Conservation (phyloP, 371 early-diverging fungal genomes). For the Lichtheimia ramosa region DNA sequence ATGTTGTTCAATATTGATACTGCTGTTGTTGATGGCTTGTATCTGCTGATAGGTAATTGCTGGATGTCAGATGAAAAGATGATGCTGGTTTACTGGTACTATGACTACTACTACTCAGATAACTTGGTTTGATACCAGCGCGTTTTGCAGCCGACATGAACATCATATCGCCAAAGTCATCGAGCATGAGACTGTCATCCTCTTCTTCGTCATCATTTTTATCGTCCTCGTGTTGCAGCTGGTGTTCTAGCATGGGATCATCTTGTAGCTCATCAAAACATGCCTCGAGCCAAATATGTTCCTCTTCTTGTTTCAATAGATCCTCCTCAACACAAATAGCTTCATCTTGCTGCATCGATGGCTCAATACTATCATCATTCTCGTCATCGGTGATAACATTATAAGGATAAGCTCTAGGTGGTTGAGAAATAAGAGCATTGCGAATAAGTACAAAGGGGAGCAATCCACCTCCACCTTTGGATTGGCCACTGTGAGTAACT, state of each 20-base stretch:
- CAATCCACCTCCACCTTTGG: background rate
- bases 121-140: constrained; percentile 1
- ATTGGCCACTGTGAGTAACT: background rate
- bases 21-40: no score
- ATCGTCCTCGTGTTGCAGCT: constrained; percentile 2
- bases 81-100: background rate
- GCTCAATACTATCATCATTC: background rate
- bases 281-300: constrained; percentile 21
- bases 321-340: background rate
- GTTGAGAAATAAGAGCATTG: constrained; percentile 12
- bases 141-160: background rate
- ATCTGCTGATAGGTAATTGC: no score
- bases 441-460: constrained; percentile 20
- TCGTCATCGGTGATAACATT: background rate
- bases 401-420: background rate
- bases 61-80: background rate
- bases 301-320: constrained; percentile 6
- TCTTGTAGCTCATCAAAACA: constrained; percentile 17
- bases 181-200: constrained; percentile 7
- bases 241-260: background rate
- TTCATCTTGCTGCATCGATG: constrained; percentile 6
- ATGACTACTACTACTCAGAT: background rate
- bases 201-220: constrained; percentile 11
- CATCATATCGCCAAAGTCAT: constrained; percentile 13
- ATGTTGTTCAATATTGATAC: no score